Conservation (phyloP, 2,329 filamentous ascomycete genomes). For the Neofusicoccum laricinum region DNA sequence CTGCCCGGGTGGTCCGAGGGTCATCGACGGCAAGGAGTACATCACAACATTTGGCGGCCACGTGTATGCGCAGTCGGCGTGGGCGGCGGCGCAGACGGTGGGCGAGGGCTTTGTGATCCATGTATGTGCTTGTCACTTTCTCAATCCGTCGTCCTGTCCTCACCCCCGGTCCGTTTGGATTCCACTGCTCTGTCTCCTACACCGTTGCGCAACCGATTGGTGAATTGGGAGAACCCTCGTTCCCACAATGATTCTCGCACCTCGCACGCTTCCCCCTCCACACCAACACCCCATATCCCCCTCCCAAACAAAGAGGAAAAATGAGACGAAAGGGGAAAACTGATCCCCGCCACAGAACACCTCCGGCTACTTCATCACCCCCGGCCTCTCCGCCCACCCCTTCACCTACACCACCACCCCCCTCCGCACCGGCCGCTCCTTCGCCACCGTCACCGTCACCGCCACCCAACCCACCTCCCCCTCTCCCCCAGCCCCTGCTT, state of each 20-base stretch:
- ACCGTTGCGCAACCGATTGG: too few relatives aligned
- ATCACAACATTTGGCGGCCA: conserved; percentile 52
- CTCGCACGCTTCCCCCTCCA: neutral
- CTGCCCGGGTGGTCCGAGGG: neutral
- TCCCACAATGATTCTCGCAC: too few relatives aligned
- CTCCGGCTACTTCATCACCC: conserved; percentile 26
- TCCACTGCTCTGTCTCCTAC: too few relatives aligned
- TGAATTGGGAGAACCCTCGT: too few relatives aligned
- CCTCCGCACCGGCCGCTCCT: conserved; percentile 51
- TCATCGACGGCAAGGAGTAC: conserved; percentile 36
- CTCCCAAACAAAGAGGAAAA: too few relatives aligned
- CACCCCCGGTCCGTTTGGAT: too few relatives aligned
- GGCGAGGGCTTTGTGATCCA: conserved; percentile 50
- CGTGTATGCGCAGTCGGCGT: conserved; percentile 55
- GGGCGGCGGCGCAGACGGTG: conserved; percentile 55
- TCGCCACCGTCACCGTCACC: conserved; percentile 51
- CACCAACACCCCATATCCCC: neutral
- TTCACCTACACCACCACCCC: conserved; percentile 52
- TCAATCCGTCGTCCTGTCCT: conserved; percentile 15
- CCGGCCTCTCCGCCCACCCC: conserved; percentile 39
- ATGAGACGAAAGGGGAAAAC: neutral
- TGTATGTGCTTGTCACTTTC: conserved; percentile 33
- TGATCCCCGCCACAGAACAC: neutral
- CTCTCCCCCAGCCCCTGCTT: conserved; percentile 46
- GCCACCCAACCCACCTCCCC: conserved; percentile 43